Percentiles rank a stretch among this genome's conserved stretches.
Evolutionary conservation across 176 grass and related monocot genomes (phyloP).

Genomic region (Triticum urartu): DNA sequence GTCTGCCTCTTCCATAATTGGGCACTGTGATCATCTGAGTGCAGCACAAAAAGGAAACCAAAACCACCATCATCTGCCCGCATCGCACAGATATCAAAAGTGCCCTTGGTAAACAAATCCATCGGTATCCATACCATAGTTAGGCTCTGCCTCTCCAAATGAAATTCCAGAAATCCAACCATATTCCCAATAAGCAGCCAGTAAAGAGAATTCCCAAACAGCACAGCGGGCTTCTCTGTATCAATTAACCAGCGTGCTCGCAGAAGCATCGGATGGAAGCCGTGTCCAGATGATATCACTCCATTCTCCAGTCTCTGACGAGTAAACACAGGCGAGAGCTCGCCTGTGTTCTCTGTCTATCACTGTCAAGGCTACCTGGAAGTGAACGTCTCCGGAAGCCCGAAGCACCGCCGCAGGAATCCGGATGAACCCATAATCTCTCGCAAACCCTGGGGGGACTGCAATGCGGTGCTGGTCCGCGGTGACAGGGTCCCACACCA

Average conservation of each 20-base stretch:
- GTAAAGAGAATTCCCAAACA: too few relatives aligned
- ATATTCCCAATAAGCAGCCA: too few relatives aligned
- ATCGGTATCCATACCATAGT: too few relatives aligned
- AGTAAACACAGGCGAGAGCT: not conserved
- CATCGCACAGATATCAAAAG: too few relatives aligned
- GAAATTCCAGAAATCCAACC: too few relatives aligned
- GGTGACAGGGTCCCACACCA: not conserved
- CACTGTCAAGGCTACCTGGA: not conserved
- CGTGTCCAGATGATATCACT: not conserved
- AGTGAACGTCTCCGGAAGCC: not conserved
- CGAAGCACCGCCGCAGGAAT: not conserved
- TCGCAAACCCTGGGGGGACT: not conserved
- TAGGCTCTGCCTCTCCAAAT: too few relatives aligned
- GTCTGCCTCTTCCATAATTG: too few relatives aligned
- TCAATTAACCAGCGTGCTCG: fast-evolving
- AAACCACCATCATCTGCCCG: too few relatives aligned
- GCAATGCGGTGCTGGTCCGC: not conserved
- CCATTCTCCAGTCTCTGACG: not conserved
- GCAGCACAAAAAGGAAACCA: too few relatives aligned
- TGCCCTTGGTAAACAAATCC: too few relatives aligned
- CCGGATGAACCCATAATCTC: not conserved
- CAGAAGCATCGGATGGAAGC: not conserved
- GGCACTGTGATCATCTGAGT: too few relatives aligned
- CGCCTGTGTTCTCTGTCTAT: not conserved
- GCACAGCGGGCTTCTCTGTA: too few relatives aligned